Evolutionary conservation across 805 yeast species (phyloP).

Genomic region (Vanderwaltozyma tropicalis): DNA sequence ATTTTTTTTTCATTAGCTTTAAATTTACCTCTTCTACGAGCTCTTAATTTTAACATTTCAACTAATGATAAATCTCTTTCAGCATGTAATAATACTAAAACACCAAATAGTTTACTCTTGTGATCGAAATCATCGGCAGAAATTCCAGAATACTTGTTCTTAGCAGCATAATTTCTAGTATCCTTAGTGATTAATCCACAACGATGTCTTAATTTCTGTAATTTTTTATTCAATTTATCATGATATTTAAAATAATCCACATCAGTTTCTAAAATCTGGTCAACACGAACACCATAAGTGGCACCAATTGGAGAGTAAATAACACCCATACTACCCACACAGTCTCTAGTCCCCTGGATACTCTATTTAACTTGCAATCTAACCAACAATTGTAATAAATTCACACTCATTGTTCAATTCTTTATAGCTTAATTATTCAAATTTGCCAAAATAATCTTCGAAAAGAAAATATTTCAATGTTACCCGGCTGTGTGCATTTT

Average conservation of each 20-base stretch:
- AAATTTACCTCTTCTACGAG: constrained; percentile 23
- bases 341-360: no score
- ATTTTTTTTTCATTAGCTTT: constrained; percentile 34
- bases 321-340: constrained; percentile 5
- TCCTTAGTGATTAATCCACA: constrained; percentile 55
- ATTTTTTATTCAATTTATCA: constrained; percentile 44
- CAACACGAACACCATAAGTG: constrained; percentile 44
- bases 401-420: neutral
- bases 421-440: no score
- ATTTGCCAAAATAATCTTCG: no score
- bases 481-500: no score
- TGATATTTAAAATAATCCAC: constrained; percentile 66
- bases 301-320: constrained; percentile 27
- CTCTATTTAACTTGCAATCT: no score
- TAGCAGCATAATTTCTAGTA: constrained; percentile 47
- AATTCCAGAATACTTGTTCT: constrained; percentile 37
- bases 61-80: constrained; percentile 52
- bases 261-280: constrained; percentile 52
- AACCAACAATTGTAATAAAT: neutral
- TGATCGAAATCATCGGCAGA: constrained; percentile 38
- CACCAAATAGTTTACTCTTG: constrained; percentile 42
- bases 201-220: constrained; percentile 56
- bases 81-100: constrained; percentile 50
- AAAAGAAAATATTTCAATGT: no score
- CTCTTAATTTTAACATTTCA: constrained; percentile 22